Evolutionary conservation across 129 eudicot species (phyloP).

Genomic region (Artemisia annua): DNA sequence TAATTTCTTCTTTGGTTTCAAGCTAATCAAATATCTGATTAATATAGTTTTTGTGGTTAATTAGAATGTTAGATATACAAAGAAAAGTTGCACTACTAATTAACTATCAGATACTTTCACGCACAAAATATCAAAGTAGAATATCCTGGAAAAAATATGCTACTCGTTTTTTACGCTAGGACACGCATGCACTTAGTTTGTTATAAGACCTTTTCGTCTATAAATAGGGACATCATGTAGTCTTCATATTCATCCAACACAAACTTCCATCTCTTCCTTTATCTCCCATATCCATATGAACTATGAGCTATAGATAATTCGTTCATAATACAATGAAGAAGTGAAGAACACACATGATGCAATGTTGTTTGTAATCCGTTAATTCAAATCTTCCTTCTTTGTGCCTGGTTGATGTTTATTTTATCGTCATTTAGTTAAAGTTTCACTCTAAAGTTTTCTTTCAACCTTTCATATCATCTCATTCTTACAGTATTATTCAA

Average conservation of each 20-base stretch:
- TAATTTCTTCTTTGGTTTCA: too few species aligned
- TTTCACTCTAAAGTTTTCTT: neutral
- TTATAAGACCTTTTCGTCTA: conserved; percentile 11
- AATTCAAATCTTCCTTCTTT: neutral
- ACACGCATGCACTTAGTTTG: too few species aligned
- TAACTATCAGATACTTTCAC: too few species aligned
- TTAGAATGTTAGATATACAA: too few species aligned
- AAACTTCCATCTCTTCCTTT: conserved; percentile 19
- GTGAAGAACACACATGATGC: neutral
- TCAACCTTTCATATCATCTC: neutral
- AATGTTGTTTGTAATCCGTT: neutral
- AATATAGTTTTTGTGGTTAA: too few species aligned
- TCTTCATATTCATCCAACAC: conserved; percentile 7
- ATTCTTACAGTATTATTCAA: too few species aligned
- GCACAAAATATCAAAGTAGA: too few species aligned
- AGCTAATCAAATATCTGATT: too few species aligned
- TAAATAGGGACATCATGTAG: conserved; percentile 26
- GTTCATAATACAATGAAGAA: neutral
- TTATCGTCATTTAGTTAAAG: too few species aligned
- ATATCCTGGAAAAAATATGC: too few species aligned
- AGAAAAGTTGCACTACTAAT: too few species aligned
- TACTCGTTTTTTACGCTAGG: too few species aligned
- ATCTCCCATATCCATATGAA: conserved; percentile 6
- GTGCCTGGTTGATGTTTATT: neutral
- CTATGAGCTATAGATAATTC: neutral